These are phyloP conservation scores for Entophlyctis luteolus DNA, from an alignment of 192 early-diverging fungal species.

Conservation along the genomic window DNA sequence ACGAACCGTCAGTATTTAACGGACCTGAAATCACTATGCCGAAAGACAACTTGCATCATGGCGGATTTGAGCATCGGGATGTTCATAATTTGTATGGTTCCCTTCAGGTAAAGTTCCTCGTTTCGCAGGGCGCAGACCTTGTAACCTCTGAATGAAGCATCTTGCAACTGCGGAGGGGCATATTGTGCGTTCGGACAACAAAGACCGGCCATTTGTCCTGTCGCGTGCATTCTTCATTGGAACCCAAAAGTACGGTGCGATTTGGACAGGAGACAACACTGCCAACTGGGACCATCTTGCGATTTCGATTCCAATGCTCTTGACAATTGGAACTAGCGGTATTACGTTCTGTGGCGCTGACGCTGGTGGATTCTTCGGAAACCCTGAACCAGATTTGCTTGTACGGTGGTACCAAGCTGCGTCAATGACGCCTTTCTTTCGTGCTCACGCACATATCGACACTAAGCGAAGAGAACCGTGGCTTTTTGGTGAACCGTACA, in stretches of 20 bases:
- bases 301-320: conserved; percentile 80
- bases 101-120: conserved; percentile 50
- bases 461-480: conserved; percentile 96
- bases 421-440: conserved; percentile 94
- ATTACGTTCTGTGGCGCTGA: conserved; percentile 91
- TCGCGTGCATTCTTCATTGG: conserved; percentile 96
- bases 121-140: neutral
- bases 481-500: conserved; percentile 84
- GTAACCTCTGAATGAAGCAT: conserved; percentile 48
- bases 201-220: conserved; percentile 85
- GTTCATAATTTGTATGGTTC: conserved; percentile 93
- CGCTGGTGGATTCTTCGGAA: conserved; percentile 96
- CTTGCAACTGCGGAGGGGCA: conserved; percentile 82
- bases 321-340: conserved; percentile 83
- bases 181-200: conserved; percentile 35
- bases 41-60: conserved; percentile 86
- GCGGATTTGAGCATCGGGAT: conserved; percentile 87
- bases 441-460: conserved; percentile 96
- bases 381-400: conserved; percentile 84
- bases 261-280: conserved; percentile 98
- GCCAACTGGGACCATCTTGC: conserved; percentile 85
- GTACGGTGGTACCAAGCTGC: conserved; percentile 97
- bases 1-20: conserved; percentile 95
- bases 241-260: conserved; percentile 88
- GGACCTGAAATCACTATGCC: conserved; percentile 96